Evolutionary conservation across 495 filamentous ascomycete species (phyloP).

Genomic region (Xylaria sp.): DNA sequence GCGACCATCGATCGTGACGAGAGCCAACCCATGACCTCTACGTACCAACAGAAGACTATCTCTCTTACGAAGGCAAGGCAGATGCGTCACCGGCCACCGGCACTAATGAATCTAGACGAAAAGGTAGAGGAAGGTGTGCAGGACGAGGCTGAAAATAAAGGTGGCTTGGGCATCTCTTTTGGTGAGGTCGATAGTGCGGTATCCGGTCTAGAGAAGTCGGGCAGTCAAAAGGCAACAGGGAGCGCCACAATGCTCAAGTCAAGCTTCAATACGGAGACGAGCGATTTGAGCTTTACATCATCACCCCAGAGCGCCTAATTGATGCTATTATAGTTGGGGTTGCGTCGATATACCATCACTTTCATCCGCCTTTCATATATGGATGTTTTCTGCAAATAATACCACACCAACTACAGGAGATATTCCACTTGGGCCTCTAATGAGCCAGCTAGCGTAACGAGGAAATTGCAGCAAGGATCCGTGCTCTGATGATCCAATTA

Average conservation of each 20-base stretch:
- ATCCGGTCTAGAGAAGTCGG: conserved; percentile 55
- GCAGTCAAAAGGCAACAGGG: conserved; percentile 48
- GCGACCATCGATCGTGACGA: conserved; percentile 97
- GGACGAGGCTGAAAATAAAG: conserved; percentile 36
- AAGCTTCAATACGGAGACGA: conserved; percentile 39
- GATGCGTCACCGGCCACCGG: conserved; percentile 87
- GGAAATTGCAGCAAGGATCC: neutral
- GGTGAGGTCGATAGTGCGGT: conserved; percentile 59
- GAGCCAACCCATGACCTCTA: conserved; percentile 75
- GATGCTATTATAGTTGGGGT: neutral
- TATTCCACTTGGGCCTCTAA: neutral
- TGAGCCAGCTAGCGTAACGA: neutral
- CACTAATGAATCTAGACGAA: conserved; percentile 76
- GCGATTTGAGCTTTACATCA: conserved; percentile 27
- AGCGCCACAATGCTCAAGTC: conserved; percentile 40
- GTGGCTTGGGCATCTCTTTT: conserved; percentile 58
- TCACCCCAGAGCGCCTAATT: conserved; percentile 21
- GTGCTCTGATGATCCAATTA: neutral
- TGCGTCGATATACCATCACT: conserved; percentile 2
- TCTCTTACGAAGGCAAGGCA: conserved; percentile 81
- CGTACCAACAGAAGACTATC: conserved; percentile 95
- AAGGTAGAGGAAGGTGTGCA: conserved; percentile 46
- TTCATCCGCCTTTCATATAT: conserved; percentile 8
- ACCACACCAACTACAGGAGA: neutral
- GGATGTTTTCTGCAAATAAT: neutral